Percentiles rank a stretch among this genome's conserved stretches.
Evolutionary conservation across 2,329 filamentous ascomycete species (phyloP).

Genomic region (Colletotrichum ledebouriae): DNA sequence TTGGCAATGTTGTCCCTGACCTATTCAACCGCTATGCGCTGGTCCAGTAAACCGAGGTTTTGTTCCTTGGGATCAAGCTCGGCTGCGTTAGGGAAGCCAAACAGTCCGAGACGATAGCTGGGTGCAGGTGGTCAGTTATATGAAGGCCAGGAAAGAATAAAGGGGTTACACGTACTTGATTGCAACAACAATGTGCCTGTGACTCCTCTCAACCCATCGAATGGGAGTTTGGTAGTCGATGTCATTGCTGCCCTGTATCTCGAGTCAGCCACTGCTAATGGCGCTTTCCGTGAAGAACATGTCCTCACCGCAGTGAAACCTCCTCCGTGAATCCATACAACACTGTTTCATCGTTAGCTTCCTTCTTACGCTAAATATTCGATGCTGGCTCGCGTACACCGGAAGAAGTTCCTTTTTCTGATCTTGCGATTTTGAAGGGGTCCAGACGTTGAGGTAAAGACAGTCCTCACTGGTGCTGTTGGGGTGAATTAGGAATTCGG

Average conservation of each 20-base stretch:
- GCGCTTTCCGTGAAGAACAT: neutral
- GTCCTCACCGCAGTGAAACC: slow-evolving; percentile 50
- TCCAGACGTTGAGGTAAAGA: slow-evolving; percentile 61
- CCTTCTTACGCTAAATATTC: too few species aligned
- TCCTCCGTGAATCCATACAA: slow-evolving; percentile 62
- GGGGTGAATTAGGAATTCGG: slow-evolving; percentile 15
- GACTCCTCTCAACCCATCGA: slow-evolving; percentile 54
- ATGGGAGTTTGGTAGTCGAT: slow-evolving; percentile 10
- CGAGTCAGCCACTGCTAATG: neutral
- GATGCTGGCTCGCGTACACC: slow-evolving; percentile 45
- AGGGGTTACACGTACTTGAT: slow-evolving; percentile 50
- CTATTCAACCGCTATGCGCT: slow-evolving; percentile 66
- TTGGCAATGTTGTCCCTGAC: slow-evolving; percentile 60
- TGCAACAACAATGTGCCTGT: slow-evolving; percentile 59
- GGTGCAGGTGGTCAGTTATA: neutral
- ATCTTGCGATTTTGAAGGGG: slow-evolving; percentile 53
- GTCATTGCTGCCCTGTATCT: neutral
- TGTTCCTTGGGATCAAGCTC: slow-evolving; percentile 20
- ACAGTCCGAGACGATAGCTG: slow-evolving; percentile 58
- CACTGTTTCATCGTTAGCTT: slow-evolving; percentile 28
- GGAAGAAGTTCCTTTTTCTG: slow-evolving; percentile 55
- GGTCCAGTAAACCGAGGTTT: slow-evolving; percentile 67
- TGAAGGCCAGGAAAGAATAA: neutral
- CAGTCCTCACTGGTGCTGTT: slow-evolving; percentile 54
- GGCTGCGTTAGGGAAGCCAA: slow-evolving; percentile 55